Conservation (phyloP, 176 grass and related monocot species). For the Sorghum bicolor region Sorghum_bicolor_NCBIv3 NC_012877.2:50630501-50631000, state of each 20-base stretch:
- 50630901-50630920: slow-evolving; percentile 22
- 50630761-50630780: slow-evolving; percentile 24
- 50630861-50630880: slow-evolving; percentile 14
- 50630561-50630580: slow-evolving; percentile 1
- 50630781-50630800: slow-evolving; percentile 22
- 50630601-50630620: slow-evolving; percentile 4
- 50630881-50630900: slow-evolving; percentile 22
- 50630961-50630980: slow-evolving; percentile 8
- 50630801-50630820: slow-evolving; percentile 18
- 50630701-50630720: slow-evolving; percentile 25
- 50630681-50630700: slow-evolving; percentile 23
- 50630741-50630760: background rate
- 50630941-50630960: background rate
- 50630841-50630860: background rate
- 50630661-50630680: slow-evolving; percentile 3
- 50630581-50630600: slow-evolving; percentile 10
- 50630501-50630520: slow-evolving; percentile 1
- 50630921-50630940: slow-evolving; percentile 5
- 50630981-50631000: background rate
- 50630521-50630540: slow-evolving; percentile 3
- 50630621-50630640: slow-evolving; percentile 11
- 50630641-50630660: slow-evolving; percentile 8
- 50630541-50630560: background rate
- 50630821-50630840: slow-evolving; percentile 13
- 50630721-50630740: slow-evolving; percentile 19